phyloP scores from a whole-genome alignment of 345 rosid genomes.

The Physaria fendleri region DNA sequence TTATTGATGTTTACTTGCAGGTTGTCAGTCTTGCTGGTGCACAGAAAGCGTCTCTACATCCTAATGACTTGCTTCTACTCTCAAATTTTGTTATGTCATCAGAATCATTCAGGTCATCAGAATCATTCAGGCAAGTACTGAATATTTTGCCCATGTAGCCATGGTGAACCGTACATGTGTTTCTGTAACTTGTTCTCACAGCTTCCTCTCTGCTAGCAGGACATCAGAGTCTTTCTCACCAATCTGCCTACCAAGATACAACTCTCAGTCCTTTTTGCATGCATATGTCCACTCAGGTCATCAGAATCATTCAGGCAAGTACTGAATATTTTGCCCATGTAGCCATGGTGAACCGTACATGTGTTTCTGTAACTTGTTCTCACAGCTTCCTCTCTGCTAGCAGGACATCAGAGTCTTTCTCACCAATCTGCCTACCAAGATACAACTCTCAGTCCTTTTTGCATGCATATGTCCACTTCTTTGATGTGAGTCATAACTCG shows the following conservation, averaged over 20 bases:
- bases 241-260: constrained; percentile 96
- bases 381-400: constrained; percentile 10
- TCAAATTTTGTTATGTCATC: constrained; percentile 87
- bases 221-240: constrained; percentile 97
- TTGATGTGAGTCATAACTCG: constrained; percentile 65
- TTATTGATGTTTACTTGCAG: constrained; percentile 42
- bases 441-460: constrained; percentile 93
- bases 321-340: not conserved
- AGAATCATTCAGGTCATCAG: no score
- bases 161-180: not conserved
- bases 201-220: constrained; percentile 41
- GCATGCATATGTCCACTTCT: constrained; percentile 89
- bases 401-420: constrained; percentile 98
- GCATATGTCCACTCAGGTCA: no score
- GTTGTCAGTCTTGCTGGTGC: constrained; percentile 96
- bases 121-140: constrained; percentile 74
- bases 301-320: constrained; percentile 93
- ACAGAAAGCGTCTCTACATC: constrained; percentile 96
- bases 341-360: not conserved
- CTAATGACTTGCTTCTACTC: constrained; percentile 90
- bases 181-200: constrained; percentile 8
- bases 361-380: constrained; percentile 3
- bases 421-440: constrained; percentile 97
- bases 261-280: constrained; percentile 88
- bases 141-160: not conserved